phyloP scores from a whole-genome alignment of 2,329 filamentous ascomycete genomes.

The Fusarium protoensiforme region DNA sequence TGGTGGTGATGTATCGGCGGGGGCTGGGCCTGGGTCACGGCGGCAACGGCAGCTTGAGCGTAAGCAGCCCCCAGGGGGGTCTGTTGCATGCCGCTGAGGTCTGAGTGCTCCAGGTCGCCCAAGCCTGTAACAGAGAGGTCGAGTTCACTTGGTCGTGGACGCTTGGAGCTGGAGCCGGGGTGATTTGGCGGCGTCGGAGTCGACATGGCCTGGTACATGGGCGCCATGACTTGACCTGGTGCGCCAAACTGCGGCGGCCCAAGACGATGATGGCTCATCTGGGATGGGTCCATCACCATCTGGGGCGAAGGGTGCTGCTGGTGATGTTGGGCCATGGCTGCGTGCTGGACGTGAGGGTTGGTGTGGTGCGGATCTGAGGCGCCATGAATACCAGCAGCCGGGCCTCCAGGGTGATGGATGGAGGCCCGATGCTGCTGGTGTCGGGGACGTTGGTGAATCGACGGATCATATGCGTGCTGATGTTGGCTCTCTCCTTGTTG shows the following conservation, averaged over 20 bases:
- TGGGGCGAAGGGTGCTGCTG: slow-evolving; percentile 61
- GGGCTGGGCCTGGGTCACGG: slow-evolving; percentile 51
- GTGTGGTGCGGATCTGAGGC: slow-evolving; percentile 52
- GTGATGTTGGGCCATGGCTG: slow-evolving; percentile 57
- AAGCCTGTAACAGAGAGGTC: slow-evolving; percentile 65
- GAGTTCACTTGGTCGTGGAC: slow-evolving; percentile 68
- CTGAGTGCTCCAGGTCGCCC: slow-evolving; percentile 63
- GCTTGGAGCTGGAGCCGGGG: slow-evolving; percentile 56
- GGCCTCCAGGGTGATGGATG: slow-evolving; percentile 58
- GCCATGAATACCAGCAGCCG: slow-evolving; percentile 59
- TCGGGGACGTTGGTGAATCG: slow-evolving; percentile 50
- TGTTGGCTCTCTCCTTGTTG: slow-evolving; percentile 72
- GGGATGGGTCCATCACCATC: slow-evolving; percentile 66
- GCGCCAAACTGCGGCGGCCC: slow-evolving; percentile 65
- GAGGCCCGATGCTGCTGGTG: slow-evolving; percentile 57
- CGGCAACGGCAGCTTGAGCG: slow-evolving; percentile 54
- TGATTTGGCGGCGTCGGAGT: slow-evolving; percentile 52
- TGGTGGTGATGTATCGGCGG: slow-evolving; percentile 82
- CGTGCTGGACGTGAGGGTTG: slow-evolving; percentile 45
- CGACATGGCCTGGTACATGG: slow-evolving; percentile 63
- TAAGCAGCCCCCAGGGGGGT: slow-evolving; percentile 64
- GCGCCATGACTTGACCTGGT: slow-evolving; percentile 60
- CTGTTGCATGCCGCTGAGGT: slow-evolving; percentile 66
- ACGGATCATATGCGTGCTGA: slow-evolving; percentile 70
- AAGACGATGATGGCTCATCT: slow-evolving; percentile 64